A percentile compares a stretch with the other conserved stretches of the same genome.
Evolutionary conservation across 116 monocot genomes (phyloP).

Genomic region (Phalaenopsis hybrid): DNA sequence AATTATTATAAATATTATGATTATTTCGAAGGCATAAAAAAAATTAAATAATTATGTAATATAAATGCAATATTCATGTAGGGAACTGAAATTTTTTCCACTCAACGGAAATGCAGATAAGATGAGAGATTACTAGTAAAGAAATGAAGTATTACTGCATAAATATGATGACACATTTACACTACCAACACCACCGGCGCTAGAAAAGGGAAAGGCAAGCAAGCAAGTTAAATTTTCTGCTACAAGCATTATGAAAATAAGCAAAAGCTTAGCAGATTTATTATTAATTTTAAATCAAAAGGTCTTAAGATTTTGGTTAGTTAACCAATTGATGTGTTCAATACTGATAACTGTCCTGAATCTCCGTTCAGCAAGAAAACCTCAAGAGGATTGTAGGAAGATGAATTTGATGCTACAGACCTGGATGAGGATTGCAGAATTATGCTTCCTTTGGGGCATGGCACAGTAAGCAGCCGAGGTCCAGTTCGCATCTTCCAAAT

Average conservation of each 20-base stretch:
- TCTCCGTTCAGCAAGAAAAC: conserved; percentile 90
- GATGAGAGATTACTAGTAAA: no score
- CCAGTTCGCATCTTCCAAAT: conserved; percentile 98
- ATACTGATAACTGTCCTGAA: conserved; percentile 77
- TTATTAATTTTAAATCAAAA: neutral
- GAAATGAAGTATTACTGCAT: no score
- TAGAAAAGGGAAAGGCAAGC: neutral
- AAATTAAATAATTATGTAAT: no score
- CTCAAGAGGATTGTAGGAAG: conserved; percentile 64
- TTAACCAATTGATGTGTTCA: conserved; percentile 59
- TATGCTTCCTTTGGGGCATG: conserved; percentile 88
- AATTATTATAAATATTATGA: no score
- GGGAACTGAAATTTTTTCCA: no score
- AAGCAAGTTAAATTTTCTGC: neutral
- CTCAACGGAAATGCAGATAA: no score
- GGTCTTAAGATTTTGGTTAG: conserved; percentile 15
- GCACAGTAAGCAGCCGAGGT: conserved; percentile 60
- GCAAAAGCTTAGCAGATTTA: neutral
- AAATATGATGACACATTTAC: no score
- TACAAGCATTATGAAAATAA: neutral
- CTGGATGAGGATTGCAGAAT: conserved; percentile 79
- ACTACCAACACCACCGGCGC: neutral
- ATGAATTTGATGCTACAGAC: conserved; percentile 28
- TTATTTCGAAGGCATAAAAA: no score
- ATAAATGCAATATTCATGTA: no score